Evolutionary conservation across 2,329 filamentous ascomycete genomes (phyloP).

Genomic region (Ceratocystis destructans): DNA sequence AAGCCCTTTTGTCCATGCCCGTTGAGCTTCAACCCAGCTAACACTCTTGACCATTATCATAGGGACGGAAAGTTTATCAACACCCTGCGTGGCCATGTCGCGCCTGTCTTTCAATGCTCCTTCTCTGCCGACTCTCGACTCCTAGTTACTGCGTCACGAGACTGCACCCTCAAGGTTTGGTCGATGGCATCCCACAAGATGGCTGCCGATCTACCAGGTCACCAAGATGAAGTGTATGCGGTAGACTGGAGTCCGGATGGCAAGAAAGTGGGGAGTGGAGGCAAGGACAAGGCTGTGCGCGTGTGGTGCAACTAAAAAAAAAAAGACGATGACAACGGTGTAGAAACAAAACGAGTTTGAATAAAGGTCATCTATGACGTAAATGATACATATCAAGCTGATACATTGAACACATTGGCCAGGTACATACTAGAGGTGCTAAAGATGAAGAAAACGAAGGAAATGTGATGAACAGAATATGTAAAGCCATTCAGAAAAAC

Average conservation of each 20-base stretch:
- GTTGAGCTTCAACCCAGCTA: not conserved
- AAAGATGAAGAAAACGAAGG: not conserved
- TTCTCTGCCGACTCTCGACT: slow-evolving; percentile 89
- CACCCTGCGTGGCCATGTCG: slow-evolving; percentile 76
- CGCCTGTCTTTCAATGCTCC: slow-evolving; percentile 79
- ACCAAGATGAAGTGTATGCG: slow-evolving; percentile 85
- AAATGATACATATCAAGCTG: not conserved
- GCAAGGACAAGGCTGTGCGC: slow-evolving; percentile 71
- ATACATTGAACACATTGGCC: not conserved
- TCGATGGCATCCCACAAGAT: slow-evolving; percentile 77
- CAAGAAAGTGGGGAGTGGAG: slow-evolving; percentile 74
- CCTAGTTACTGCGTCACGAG: slow-evolving; percentile 75
- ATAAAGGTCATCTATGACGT: not conserved
- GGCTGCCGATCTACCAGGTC: slow-evolving; percentile 66
- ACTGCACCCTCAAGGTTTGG: slow-evolving; percentile 92
- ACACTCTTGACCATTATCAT: slow-evolving; percentile 18
- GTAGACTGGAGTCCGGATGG: slow-evolving; percentile 93
- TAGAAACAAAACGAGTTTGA: not conserved
- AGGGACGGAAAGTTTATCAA: slow-evolving; percentile 65
- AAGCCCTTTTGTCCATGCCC: slow-evolving; percentile 24
- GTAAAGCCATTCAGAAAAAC: slow-evolving; percentile 19
- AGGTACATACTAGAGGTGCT: not conserved
- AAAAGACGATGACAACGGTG: not conserved
- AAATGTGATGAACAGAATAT: slow-evolving; percentile 17
- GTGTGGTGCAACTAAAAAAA: slow-evolving; percentile 46